Evolutionary conservation across 306 rosid species (phyloP).

Genomic region (Cicer yamashitae): DNA sequence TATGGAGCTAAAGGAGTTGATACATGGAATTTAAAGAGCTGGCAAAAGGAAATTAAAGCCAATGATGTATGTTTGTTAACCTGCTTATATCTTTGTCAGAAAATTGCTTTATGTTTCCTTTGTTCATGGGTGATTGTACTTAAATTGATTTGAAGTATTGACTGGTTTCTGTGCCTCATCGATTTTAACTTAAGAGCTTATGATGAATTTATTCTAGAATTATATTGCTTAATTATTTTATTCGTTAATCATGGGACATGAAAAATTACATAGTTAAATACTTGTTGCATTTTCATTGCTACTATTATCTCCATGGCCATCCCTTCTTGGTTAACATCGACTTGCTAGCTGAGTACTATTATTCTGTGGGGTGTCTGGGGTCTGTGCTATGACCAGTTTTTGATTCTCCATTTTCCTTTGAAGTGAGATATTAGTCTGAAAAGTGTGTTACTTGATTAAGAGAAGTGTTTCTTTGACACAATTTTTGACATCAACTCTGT

Average conservation of each 20-base stretch:
- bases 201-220: neutral
- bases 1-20: slow-evolving; percentile 89
- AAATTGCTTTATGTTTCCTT: neutral
- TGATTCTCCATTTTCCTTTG: slow-evolving; percentile 19
- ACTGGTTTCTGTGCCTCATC: neutral
- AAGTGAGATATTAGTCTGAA: neutral
- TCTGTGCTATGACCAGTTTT: slow-evolving; percentile 3
- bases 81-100: slow-evolving; percentile 13
- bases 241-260: slow-evolving; percentile 16
- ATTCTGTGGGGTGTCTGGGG: slow-evolving; percentile 2
- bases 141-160: neutral
- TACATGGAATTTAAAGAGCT: slow-evolving; percentile 64
- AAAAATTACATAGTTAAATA: slow-evolving; percentile 21
- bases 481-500: no score
- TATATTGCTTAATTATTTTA: slow-evolving; percentile 5
- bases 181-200: neutral
- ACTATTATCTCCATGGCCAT: neutral
- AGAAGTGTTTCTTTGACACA: no score
- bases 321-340: slow-evolving; percentile 13
- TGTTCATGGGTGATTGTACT: slow-evolving; percentile 27
- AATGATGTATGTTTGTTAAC: slow-evolving; percentile 64
- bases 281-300: slow-evolving; percentile 9
- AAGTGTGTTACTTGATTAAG: no score
- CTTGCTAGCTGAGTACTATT: neutral
- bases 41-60: slow-evolving; percentile 71